Evolutionary conservation across 2,329 filamentous ascomycete genomes (phyloP).

Genomic region (Apiospora hydei): DNA sequence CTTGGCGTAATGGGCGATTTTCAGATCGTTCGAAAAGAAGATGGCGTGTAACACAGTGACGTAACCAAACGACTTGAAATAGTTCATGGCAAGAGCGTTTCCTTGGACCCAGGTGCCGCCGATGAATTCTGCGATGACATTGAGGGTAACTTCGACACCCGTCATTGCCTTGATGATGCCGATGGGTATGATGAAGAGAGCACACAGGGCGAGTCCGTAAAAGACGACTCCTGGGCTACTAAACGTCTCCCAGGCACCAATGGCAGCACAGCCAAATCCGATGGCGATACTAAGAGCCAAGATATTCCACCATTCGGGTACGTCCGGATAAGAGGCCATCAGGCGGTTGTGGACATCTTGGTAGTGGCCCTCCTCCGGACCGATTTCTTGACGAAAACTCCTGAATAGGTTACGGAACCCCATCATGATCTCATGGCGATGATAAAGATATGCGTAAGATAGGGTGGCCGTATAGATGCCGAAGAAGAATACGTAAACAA

Average conservation of each 20-base stretch:
- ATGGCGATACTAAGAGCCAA: slow-evolving; percentile 46
- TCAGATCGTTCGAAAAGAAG: slow-evolving; percentile 46
- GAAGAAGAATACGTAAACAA: slow-evolving; percentile 63
- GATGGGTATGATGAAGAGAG: slow-evolving; percentile 59
- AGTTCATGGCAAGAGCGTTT: slow-evolving; percentile 61
- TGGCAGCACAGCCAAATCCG: slow-evolving; percentile 54
- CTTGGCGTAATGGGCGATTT: slow-evolving; percentile 64
- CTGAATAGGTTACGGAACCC: slow-evolving; percentile 25
- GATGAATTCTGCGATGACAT: slow-evolving; percentile 61
- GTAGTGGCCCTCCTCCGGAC: slow-evolving; percentile 20
- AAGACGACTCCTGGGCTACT: slow-evolving; percentile 60
- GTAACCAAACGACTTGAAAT: slow-evolving; percentile 58
- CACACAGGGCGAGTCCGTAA: slow-evolving; percentile 56
- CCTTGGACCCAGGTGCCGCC: slow-evolving; percentile 58
- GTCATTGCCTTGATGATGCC: slow-evolving; percentile 62
- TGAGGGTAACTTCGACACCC: slow-evolving; percentile 58
- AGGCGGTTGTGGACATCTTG: slow-evolving; percentile 56
- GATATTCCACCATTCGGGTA: slow-evolving; percentile 64
- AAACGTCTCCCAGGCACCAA: slow-evolving; percentile 57
- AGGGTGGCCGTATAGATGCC: slow-evolving; percentile 60
- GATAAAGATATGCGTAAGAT: slow-evolving; percentile 58
- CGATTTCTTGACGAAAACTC: slow-evolving; percentile 13
- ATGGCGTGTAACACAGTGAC: slow-evolving; percentile 56
- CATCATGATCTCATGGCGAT: slow-evolving; percentile 55
- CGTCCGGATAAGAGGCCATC: slow-evolving; percentile 55